A percentile compares a stretch with the other conserved stretches of the same genome.
phyloP scores from a whole-genome alignment of 73 alveolate genomes.

The Paramecium bursaria region DNA sequence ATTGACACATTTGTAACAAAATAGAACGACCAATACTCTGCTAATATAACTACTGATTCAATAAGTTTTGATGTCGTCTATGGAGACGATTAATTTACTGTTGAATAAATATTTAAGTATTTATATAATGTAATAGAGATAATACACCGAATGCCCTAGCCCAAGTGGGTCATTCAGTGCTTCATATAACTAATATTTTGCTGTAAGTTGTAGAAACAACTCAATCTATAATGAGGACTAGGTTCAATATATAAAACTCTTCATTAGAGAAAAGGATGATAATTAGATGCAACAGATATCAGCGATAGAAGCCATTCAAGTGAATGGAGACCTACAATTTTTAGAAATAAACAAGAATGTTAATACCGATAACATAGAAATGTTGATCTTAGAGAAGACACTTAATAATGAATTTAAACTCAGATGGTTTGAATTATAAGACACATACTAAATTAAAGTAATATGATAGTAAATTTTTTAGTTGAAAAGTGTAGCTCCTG shows the following conservation, averaged over 20 bases:
- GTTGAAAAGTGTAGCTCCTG: not conserved
- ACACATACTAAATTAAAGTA: not conserved
- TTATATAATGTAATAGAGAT: not conserved
- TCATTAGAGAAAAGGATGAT: conserved; percentile 36
- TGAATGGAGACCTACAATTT: not conserved
- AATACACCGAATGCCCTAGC: conserved; percentile 37
- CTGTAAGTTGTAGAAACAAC: conserved; percentile 46
- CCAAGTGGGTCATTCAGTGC: conserved; percentile 48
- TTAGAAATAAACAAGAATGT: not conserved
- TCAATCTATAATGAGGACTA: not conserved
- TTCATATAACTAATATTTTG: conserved; percentile 43
- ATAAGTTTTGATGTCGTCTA: conserved; percentile 38
- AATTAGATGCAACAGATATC: not conserved
- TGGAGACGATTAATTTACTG: not conserved
- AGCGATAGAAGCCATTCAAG: not conserved
- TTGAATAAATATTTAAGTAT: conserved; percentile 53
- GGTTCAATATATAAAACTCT: conserved; percentile 23
- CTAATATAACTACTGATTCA: conserved; percentile 48
- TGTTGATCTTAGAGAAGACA: not conserved
- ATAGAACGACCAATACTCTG: not conserved
- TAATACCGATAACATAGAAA: not conserved
- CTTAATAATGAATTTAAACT: too few relatives aligned
- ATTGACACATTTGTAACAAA: conserved; percentile 9
- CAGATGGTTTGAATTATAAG: not conserved
- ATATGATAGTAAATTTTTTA: too few relatives aligned